phyloP scores from a whole-genome alignment of 2,329 filamentous ascomycete genomes.

The Leptodontidium sp. region DNA sequence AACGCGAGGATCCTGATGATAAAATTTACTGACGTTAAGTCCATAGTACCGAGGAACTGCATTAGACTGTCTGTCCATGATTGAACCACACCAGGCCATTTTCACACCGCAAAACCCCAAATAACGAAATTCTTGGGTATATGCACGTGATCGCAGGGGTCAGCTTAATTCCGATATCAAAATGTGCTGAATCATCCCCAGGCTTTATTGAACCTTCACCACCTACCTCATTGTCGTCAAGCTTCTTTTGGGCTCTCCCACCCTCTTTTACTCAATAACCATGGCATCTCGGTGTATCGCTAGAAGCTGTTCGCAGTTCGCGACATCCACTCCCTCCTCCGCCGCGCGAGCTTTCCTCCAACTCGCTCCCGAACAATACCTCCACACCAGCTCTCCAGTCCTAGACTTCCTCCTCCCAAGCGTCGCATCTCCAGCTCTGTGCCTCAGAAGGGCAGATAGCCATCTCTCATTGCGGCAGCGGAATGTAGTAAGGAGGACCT shows the following conservation, averaged over 20 bases:
- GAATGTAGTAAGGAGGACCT: slow-evolving; percentile 29
- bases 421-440: slow-evolving; percentile 15
- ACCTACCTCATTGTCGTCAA: not conserved
- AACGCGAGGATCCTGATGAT: not conserved
- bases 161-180: slow-evolving; percentile 10
- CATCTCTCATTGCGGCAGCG: not conserved
- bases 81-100: not conserved
- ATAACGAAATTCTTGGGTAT: no score
- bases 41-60: not conserved
- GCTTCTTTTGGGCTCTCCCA: not conserved
- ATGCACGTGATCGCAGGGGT: slow-evolving; percentile 20
- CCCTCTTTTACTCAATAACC: not conserved
- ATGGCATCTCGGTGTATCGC: slow-evolving; percentile 42
- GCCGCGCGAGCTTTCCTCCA: slow-evolving; percentile 43
- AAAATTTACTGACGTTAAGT: slow-evolving; percentile 2
- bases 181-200: slow-evolving; percentile 21
- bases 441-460: not conserved
- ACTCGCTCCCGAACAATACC: slow-evolving; percentile 37
- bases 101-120: not conserved
- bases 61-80: not conserved
- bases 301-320: slow-evolving; percentile 37
- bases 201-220: not conserved
- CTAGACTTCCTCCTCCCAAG: slow-evolving; percentile 45
- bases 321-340: slow-evolving; percentile 32
- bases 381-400: slow-evolving; percentile 38